These are phyloP conservation scores for Fusarium sp. DNA, from an alignment of 2,329 filamentous ascomycete species.

Conservation along the genomic window DNA sequence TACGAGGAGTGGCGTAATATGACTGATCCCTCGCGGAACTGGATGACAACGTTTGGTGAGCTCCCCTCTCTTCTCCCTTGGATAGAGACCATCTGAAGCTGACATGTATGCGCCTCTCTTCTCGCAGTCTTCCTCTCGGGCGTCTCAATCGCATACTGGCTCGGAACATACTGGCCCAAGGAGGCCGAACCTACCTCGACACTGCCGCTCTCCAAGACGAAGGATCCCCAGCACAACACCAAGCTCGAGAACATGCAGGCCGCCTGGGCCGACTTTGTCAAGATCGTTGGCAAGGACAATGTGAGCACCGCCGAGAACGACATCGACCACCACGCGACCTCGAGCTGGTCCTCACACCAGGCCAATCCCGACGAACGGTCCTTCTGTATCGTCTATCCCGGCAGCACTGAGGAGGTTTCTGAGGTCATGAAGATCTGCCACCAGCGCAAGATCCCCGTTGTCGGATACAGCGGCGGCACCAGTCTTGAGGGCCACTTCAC, in stretches of 20 bases:
- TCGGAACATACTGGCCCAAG: slow-evolving; percentile 70
- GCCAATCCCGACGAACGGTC: slow-evolving; percentile 65
- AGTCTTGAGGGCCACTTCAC: slow-evolving; percentile 92
- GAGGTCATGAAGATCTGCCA: slow-evolving; percentile 92
- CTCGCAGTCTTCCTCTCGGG: slow-evolving; percentile 67
- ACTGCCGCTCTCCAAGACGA: slow-evolving; percentile 68
- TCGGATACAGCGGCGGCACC: slow-evolving; percentile 89
- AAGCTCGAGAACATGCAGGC: slow-evolving; percentile 77
- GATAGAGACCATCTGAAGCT: neutral
- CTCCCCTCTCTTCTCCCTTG: neutral
- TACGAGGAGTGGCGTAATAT: slow-evolving; percentile 61
- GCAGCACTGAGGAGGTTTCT: slow-evolving; percentile 86
- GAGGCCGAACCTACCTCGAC: slow-evolving; percentile 71
- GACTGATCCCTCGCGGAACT: slow-evolving; percentile 62
- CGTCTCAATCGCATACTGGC: slow-evolving; percentile 69
- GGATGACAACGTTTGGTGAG: slow-evolving; percentile 70
- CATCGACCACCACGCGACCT: slow-evolving; percentile 70
- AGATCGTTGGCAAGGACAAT: slow-evolving; percentile 75
- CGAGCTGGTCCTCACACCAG: slow-evolving; percentile 75
- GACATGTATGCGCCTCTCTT: neutral
- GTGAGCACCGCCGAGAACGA: slow-evolving; percentile 73
- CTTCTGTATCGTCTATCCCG: slow-evolving; percentile 83
- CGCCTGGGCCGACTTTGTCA: slow-evolving; percentile 78
- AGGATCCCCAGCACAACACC: slow-evolving; percentile 70
- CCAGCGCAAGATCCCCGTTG: slow-evolving; percentile 84